Conservation (phyloP, 495 filamentous ascomycete species). For the Aspergillus sparsus region DNA sequence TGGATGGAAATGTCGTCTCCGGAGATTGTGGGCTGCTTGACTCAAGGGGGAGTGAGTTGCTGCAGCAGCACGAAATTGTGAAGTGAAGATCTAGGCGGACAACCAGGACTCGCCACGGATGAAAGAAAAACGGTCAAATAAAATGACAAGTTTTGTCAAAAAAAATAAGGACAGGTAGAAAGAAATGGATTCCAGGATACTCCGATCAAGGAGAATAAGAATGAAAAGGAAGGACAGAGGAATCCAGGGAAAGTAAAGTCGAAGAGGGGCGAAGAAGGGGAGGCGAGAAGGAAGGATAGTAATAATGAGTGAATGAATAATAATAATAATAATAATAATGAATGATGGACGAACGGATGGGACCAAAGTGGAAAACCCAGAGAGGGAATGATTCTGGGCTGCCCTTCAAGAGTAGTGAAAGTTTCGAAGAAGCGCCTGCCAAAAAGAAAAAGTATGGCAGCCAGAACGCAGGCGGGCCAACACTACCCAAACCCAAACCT, state of each 20-base stretch:
- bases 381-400: conserved; percentile 2
- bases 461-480: neutral
- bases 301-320: conserved; percentile 14
- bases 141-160: conserved; percentile 29
- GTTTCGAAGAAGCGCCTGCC: no score
- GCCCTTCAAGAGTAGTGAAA: neutral
- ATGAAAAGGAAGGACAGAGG: conserved; percentile 33
- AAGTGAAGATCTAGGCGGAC: conserved; percentile 36
- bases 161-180: conserved; percentile 39
- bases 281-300: conserved; percentile 22
- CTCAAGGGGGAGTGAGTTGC: conserved; percentile 26
- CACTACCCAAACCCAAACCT: conserved; percentile 3
- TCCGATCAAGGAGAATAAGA: conserved; percentile 42
- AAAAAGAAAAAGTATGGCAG: neutral
- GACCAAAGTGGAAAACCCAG: conserved; percentile 1
- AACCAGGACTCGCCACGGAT: conserved; percentile 41
- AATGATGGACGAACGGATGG: conserved; percentile 3
- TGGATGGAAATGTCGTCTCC: conserved; percentile 14
- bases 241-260: conserved; percentile 31
- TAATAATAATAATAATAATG: conserved; percentile 6
- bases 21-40: conserved; percentile 22
- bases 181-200: conserved; percentile 43
- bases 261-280: conserved; percentile 31
- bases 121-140: conserved; percentile 15
- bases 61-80: conserved; percentile 29